These are phyloP conservation scores for Emericellopsis cladophorae DNA, from an alignment of 2,329 filamentous ascomycete species.

Conservation along the genomic window DNA sequence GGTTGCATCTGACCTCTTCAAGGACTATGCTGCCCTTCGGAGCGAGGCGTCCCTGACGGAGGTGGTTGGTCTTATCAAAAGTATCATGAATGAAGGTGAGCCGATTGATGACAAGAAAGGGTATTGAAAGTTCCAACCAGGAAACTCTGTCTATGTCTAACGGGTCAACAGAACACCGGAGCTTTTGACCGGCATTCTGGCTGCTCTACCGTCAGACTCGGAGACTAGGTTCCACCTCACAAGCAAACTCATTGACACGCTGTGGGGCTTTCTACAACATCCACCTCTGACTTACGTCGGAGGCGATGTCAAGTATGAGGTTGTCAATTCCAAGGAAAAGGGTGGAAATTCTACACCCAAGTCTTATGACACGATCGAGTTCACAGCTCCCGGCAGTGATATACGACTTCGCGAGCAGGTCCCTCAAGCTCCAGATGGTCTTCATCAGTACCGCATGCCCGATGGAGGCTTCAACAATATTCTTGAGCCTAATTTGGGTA, in stretches of 20 bases:
- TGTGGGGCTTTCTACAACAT: constrained; percentile 42
- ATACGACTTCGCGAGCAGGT: constrained; percentile 21
- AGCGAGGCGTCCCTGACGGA: constrained; percentile 14
- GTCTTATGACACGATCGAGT: constrained; percentile 20
- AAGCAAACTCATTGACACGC: constrained; percentile 34
- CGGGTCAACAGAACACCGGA: constrained; percentile 16
- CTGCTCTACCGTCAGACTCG: constrained; percentile 20
- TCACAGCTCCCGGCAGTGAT: constrained; percentile 23
- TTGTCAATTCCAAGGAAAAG: constrained; percentile 16
- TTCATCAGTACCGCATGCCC: constrained; percentile 21
- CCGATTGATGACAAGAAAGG: constrained; percentile 44
- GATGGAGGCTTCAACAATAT: constrained; percentile 40
- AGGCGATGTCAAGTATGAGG: constrained; percentile 24
- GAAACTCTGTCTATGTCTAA: neutral
- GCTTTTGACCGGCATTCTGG: constrained; percentile 24
- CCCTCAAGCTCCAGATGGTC: constrained; percentile 20
- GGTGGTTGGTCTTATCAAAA: constrained; percentile 17
- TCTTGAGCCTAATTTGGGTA: constrained; percentile 48
- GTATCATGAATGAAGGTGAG: constrained; percentile 26
- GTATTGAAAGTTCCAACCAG: constrained; percentile 9
- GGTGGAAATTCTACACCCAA: constrained; percentile 9
- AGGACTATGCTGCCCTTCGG: constrained; percentile 13
- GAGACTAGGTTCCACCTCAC: constrained; percentile 24
- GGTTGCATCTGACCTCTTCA: constrained; percentile 18
- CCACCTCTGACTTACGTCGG: constrained; percentile 34